Evolutionary conservation across 2,329 filamentous ascomycete species (phyloP), one percentile per base, ranked within the genome.

Genomic region (Trichoderma polysporum): DNA sequence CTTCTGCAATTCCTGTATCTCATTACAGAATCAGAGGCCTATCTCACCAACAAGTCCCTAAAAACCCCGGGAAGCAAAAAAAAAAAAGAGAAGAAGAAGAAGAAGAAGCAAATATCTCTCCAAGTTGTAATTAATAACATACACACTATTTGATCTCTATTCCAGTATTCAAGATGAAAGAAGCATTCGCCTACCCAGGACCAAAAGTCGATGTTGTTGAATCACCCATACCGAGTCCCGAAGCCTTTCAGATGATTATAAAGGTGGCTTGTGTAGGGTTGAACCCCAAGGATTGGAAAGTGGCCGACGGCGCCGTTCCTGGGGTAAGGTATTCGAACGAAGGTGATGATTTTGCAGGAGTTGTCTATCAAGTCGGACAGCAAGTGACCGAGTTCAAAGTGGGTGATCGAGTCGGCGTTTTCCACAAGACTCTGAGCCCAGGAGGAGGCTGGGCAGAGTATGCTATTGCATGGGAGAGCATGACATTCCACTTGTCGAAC

Each of bases 371-470:
- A 12, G 66, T 73, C 17, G 73, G 73, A 8, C 50, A 58, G 2
- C 67, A 67, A 1, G 70, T 73, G 10, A 52, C 31, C 12, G 69
- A 68, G 22, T 72, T 73, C 53, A 53, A 62, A n/a, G 54, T 68
- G 1, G 81, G 81, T 15, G 82, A 83, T 68, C 75, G 82, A 47
- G 82, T 84, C 27, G 78, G 78, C 5, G 79, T 78, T 1, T 82
- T 82, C 60, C 81, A 83, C 2, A 50, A 61, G 15, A 37, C 58
- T 5, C 15, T 61, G 33, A 29, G 58, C 15, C 79, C 82, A 0
- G 75, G 80, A 45, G 87, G 87, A 4, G 83, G 78, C 33, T 89
- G 83, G 70, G 87, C 86, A 10, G 86, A 89, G 71, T 89, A 88
- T 72, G 82, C 85, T 2, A 75, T 89, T n/a, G 82, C 82, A 1